Percentiles rank a stretch among this genome's conserved stretches.
phyloP scores from a whole-genome alignment of 192 early-diverging fungal genomes.

The Backusella tuberculispora region DNA sequence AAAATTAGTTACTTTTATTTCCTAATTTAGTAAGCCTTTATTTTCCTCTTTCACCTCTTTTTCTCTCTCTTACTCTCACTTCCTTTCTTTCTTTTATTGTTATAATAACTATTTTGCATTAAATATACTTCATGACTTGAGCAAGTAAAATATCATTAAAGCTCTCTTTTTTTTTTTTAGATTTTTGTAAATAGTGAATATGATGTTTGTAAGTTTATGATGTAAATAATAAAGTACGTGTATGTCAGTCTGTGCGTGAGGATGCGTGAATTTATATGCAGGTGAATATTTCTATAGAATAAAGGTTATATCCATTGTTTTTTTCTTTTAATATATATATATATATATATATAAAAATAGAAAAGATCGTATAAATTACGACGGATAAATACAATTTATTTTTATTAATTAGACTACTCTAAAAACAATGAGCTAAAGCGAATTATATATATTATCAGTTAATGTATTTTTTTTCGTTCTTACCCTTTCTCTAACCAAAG shows the following conservation, averaged over 20 bases:
- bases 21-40: not conserved
- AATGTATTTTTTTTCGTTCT: no score
- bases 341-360: not conserved
- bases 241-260: slow-evolving; percentile 1
- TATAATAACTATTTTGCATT: not conserved
- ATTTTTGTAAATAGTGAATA: not conserved
- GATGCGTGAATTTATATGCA: not conserved
- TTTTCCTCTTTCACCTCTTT: no score
- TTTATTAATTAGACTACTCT: no score
- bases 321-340: no score
- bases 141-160: not conserved
- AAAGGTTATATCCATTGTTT: not conserved
- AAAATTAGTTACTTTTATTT: not conserved
- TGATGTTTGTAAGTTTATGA: not conserved
- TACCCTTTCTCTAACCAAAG: no score
- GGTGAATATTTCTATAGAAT: slow-evolving; percentile 4
- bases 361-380: no score
- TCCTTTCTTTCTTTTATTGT: not conserved
- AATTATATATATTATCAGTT: no score
- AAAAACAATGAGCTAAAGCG: no score
- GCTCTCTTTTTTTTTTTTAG: not conserved
- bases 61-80: not conserved
- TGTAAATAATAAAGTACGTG: slow-evolving; percentile 4
- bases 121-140: not conserved
- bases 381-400: no score